Evolutionary conservation across 805 yeast species (phyloP), one percentile per base, ranked within the genome.

Genomic region (Myxozyma monticola): DNA sequence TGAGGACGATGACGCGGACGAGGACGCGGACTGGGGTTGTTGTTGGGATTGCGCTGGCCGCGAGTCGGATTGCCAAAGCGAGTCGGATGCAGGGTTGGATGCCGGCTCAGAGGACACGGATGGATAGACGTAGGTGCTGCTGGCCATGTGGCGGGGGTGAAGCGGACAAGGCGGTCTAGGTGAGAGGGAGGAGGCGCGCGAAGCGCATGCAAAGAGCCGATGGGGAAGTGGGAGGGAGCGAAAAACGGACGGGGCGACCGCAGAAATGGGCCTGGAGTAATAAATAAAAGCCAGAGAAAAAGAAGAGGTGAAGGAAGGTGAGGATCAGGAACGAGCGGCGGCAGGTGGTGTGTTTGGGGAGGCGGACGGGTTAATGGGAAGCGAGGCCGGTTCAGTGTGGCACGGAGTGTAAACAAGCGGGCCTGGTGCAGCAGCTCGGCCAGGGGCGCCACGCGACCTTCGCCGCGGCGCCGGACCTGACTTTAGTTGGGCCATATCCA

Each of bases 101-200:
- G 42, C 24, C 29, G 47, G 39, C 28, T 48, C 48, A 31, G 52
- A 38, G 18, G 52, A 37, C 42, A 39, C 47, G 35, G 36, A 40
- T 3, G 42, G 52, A 34, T 46, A 46, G 35, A 46, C 40, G 41
- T 28, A 28, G 31, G 31, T n/a, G n/a, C n/a, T n/a, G 14, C 29
- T 25, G 40, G 47, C 33, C 47, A 37, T 35, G 28, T 21, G 28
- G 12, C 12, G 31, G 14, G 31, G 31, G 12, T 10, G 31, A 28
- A 28, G 31, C 31, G 12, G 14, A 10, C 14, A 28, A 10, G 31
- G 31, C 9, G 9, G 14, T 9, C 9, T 9, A 14, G 14, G 31
- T 14, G 14, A 28, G 31, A 28, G 14, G 14, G 14, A 28, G 14
- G n/a, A n/a, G n/a, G n/a, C n/a, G n/a, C n/a, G n/a, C n/a, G n/a